A percentile compares a stretch with the other conserved stretches of the same genome.
These are phyloP conservation scores for Ganoderma resinaceum DNA, from an alignment of 1,284 basidiomycete genomes.

Conservation along the genomic window DNA sequence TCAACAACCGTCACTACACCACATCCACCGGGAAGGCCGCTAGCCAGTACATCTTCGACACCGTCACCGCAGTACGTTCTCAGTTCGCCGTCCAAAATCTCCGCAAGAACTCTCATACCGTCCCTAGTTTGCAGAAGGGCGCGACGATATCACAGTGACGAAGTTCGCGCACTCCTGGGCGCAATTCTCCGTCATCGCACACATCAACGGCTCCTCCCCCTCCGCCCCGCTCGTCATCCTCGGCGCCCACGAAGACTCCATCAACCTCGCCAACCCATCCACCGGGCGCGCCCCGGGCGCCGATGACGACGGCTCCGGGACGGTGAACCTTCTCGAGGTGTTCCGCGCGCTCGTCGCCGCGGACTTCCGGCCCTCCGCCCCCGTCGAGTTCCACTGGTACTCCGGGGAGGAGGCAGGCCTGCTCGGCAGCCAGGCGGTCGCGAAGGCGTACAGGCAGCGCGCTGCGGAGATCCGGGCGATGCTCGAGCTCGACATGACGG, in stretches of 20 bases:
- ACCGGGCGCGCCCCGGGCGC: constrained; percentile 66
- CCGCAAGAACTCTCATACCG: not conserved
- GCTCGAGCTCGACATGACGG: constrained; percentile 56
- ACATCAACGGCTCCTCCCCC: constrained; percentile 47
- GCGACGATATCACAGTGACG: constrained; percentile 54
- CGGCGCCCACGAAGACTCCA: constrained; percentile 72
- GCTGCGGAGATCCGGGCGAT: constrained; percentile 55
- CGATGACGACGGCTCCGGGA: constrained; percentile 77
- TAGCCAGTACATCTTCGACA: constrained; percentile 48
- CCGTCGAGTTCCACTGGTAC: constrained; percentile 77
- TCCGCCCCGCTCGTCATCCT: constrained; percentile 58
- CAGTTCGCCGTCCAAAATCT: not conserved
- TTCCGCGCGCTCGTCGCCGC: constrained; percentile 59
- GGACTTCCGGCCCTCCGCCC: constrained; percentile 57
- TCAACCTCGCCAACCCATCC: constrained; percentile 53
- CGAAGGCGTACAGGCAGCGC: constrained; percentile 59
- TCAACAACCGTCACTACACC: constrained; percentile 56
- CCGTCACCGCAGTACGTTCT: constrained; percentile 29
- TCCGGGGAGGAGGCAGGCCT: constrained; percentile 73
- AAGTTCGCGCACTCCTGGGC: constrained; percentile 70
- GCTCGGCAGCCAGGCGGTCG: constrained; percentile 71
- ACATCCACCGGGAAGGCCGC: constrained; percentile 49
- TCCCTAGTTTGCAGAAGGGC: constrained; percentile 44
- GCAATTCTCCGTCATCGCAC: constrained; percentile 71
- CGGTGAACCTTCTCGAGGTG: constrained; percentile 68